phyloP scores from a whole-genome alignment of 78 protist species.

The Guillardia theta region DNA sequence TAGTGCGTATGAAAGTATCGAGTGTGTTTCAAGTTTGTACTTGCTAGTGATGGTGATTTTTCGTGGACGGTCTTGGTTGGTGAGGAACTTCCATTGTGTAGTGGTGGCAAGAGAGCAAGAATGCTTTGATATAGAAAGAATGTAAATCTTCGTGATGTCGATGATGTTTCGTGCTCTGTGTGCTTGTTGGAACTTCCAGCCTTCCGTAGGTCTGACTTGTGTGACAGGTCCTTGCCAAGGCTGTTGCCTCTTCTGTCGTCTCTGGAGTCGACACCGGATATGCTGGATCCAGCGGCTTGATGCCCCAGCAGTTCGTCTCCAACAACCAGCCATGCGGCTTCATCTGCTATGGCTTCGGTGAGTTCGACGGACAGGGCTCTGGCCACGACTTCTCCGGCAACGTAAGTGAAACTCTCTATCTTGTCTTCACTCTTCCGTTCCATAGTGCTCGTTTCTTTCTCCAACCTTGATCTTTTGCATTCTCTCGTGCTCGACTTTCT shows the following conservation, averaged over 20 bases:
- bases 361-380: slow-evolving; percentile 41
- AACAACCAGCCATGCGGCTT: slow-evolving; percentile 26
- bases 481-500: not conserved
- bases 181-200: not conserved
- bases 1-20: too few species aligned
- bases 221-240: not conserved
- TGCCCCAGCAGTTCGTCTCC: slow-evolving; percentile 9
- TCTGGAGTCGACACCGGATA: slow-evolving; percentile 14
- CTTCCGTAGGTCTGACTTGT: not conserved
- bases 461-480: not conserved
- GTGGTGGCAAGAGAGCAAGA: too few species aligned
- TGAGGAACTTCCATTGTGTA: too few species aligned
- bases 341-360: slow-evolving; percentile 43
- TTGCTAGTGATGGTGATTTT: too few species aligned
- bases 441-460: not conserved
- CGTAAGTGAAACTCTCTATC: not conserved
- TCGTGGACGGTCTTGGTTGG: too few species aligned
- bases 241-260: not conserved
- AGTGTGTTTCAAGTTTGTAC: too few species aligned
- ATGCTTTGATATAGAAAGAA: too few species aligned
- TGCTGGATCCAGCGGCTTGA: not conserved
- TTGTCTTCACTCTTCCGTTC: too few species aligned
- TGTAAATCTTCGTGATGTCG: not conserved
- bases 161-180: not conserved
- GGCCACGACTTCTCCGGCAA: slow-evolving; percentile 40